phyloP scores from a whole-genome alignment of 1,139 yeast species.

The Eremothecium sinecaudum region DNA sequence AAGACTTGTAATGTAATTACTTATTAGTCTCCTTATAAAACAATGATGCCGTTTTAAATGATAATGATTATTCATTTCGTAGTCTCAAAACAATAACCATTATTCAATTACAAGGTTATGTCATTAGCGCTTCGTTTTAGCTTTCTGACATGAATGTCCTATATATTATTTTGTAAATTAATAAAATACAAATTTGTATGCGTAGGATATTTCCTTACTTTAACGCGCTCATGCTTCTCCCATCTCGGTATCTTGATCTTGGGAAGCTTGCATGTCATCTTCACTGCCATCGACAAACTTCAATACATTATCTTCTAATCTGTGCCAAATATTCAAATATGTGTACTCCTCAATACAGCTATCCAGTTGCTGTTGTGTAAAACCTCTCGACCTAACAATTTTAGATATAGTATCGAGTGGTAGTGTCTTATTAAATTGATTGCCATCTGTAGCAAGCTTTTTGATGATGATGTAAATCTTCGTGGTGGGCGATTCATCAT shows the following conservation, averaged over 20 bases:
- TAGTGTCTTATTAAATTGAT: conserved; percentile 35
- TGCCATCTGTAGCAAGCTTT: conserved; percentile 31
- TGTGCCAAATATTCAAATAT: conserved; percentile 67
- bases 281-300: conserved; percentile 33
- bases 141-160: no score
- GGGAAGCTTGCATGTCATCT: conserved; percentile 16
- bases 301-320: conserved; percentile 49
- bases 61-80: no score
- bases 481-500: conserved; percentile 50
- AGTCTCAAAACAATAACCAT: no score
- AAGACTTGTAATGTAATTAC: no score
- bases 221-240: conserved; percentile 10
- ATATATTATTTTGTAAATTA: no score
- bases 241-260: conserved; percentile 16
- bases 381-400: conserved; percentile 75
- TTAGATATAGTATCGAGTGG: conserved; percentile 53
- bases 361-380: conserved; percentile 66
- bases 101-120: no score
- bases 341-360: conserved; percentile 71
- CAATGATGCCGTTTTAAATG: no score
- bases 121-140: no score
- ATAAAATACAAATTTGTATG: conserved; percentile 4
- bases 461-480: conserved; percentile 48
- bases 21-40: no score
- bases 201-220: conserved; percentile 5